Conservation (phyloP, 2,329 filamentous ascomycete genomes). For the Ustilaginoidea virens region DNA sequence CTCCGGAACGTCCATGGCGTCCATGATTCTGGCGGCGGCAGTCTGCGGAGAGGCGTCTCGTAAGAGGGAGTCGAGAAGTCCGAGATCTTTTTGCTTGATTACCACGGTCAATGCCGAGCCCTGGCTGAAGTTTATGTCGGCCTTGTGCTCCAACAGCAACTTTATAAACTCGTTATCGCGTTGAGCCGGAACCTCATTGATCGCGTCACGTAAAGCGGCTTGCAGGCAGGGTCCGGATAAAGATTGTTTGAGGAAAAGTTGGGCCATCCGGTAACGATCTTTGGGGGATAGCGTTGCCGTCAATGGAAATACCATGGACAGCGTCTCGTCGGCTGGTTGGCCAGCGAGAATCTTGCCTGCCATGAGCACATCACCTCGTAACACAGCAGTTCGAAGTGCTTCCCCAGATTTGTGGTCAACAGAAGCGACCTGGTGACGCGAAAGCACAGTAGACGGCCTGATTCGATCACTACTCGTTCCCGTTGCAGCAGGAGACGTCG, state of each 20-base stretch:
- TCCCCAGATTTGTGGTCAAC: slow-evolving; percentile 35
- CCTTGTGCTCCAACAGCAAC: slow-evolving; percentile 34
- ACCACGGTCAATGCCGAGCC: slow-evolving; percentile 32
- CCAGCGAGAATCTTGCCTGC: slow-evolving; percentile 28
- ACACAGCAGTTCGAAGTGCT: slow-evolving; percentile 33
- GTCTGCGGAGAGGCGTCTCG: slow-evolving; percentile 30
- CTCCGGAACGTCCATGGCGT: slow-evolving; percentile 30
- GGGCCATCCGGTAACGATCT: slow-evolving; percentile 31
- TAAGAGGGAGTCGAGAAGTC: slow-evolving; percentile 28
- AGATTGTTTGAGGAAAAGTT: slow-evolving; percentile 33
- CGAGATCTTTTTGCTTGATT: slow-evolving; percentile 30
- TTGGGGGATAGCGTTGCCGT: slow-evolving; percentile 25
- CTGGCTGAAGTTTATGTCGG: slow-evolving; percentile 38
- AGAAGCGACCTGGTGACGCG: slow-evolving; percentile 31
- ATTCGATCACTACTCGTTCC: slow-evolving; percentile 5
- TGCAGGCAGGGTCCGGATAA: slow-evolving; percentile 31
- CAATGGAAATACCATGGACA: slow-evolving; percentile 32
- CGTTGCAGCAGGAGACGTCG: slow-evolving; percentile 7
- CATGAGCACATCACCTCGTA: slow-evolving; percentile 27
- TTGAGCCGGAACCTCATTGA: slow-evolving; percentile 28
- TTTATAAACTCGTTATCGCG: slow-evolving; percentile 36
- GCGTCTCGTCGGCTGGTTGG: slow-evolving; percentile 29
- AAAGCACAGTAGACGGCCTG: slow-evolving; percentile 10
- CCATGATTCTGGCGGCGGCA: slow-evolving; percentile 29
- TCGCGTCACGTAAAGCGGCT: slow-evolving; percentile 34